Conservation (phyloP, 768 basidiomycete genomes). For the Rhodotorula babjevae region DNA sequence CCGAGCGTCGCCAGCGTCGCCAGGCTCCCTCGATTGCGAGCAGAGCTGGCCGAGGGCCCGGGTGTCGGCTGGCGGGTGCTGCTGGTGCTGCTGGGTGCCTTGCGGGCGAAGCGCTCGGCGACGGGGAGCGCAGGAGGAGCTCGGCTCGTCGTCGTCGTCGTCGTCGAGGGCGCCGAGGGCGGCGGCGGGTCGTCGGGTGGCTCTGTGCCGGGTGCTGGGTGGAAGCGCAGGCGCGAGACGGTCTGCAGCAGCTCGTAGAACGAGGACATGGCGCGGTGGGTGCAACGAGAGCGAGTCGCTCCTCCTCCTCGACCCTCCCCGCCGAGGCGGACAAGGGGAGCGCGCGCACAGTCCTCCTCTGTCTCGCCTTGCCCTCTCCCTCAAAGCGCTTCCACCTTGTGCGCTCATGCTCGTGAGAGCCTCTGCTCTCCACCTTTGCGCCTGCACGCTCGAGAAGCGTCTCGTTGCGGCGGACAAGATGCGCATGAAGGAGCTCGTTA, state of each 20-base stretch:
- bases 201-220: neutral
- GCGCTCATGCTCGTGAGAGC: no score
- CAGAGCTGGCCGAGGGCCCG: neutral
- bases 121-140: neutral
- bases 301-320: no score
- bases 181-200: no score
- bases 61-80: neutral
- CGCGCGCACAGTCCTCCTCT: neutral
- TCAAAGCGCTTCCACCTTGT: no score
- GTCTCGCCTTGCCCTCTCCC: no score
- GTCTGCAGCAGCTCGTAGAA: constrained; percentile 25
- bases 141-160: neutral
- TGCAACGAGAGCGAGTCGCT: no score
- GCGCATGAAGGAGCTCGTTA: no score
- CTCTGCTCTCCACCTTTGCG: no score
- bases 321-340: neutral
- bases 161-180: no score
- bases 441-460: no score
- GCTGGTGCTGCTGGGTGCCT: no score
- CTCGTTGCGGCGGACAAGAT: no score
- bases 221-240: neutral
- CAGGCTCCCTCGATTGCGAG: neutral
- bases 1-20: neutral
- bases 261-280: neutral
- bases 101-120: neutral